phyloP scores from a whole-genome alignment of 2,329 filamentous ascomycete genomes.

The Monilinia laxa region DNA sequence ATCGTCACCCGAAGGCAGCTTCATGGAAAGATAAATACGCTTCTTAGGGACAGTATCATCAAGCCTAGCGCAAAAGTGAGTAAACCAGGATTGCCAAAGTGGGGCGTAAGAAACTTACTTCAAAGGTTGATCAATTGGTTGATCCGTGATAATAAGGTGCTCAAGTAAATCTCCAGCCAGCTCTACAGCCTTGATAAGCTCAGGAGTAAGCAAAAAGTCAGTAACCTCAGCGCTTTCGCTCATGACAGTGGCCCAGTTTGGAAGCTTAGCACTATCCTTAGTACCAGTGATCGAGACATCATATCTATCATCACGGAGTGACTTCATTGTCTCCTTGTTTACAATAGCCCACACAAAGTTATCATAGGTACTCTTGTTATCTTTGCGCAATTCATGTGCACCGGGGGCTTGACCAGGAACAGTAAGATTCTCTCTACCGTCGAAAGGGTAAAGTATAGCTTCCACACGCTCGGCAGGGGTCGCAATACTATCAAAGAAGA shows the following conservation, averaged over 20 bases:
- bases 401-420: conserved; percentile 64
- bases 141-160: conserved; percentile 85
- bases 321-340: conserved; percentile 92
- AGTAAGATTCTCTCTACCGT: conserved; percentile 81
- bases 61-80: conserved; percentile 53
- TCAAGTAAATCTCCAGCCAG: conserved; percentile 79
- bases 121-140: conserved; percentile 80
- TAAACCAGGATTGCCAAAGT: background rate
- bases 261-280: conserved; percentile 89
- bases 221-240: conserved; percentile 95
- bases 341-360: conserved; percentile 94
- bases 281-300: conserved; percentile 90
- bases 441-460: conserved; percentile 81
- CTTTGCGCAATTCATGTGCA: conserved; percentile 54
- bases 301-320: conserved; percentile 87
- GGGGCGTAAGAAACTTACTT: conserved; percentile 58
- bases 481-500: conserved; percentile 77
- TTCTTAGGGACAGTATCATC: conserved; percentile 84
- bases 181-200: conserved; percentile 77
- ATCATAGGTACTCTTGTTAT: conserved; percentile 71
- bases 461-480: conserved; percentile 71
- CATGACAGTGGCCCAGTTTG: conserved; percentile 90
- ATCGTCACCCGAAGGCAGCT: conserved; percentile 64
- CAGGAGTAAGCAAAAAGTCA: conserved; percentile 80
- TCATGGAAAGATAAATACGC: conserved; percentile 74